Base-by-base conservation (phyloP, 345 rosid genomes). In the Murraya koenigii region DNA sequence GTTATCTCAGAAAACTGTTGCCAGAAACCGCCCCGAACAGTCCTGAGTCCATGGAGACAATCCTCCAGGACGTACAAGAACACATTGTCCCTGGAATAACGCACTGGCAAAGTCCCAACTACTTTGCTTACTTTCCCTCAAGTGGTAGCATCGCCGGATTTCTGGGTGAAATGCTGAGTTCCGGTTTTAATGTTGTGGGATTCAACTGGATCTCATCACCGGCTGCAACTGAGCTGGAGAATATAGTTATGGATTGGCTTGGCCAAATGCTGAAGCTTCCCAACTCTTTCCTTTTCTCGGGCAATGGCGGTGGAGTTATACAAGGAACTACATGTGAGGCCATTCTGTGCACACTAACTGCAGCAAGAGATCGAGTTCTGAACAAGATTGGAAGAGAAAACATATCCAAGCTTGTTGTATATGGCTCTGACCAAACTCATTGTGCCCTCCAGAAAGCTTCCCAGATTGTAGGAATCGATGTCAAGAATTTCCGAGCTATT, bases 171-270 rank as follows among this genome's bases (percentile, higher is more conserved):
- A 79, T 86, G 75, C 82, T 86, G 44, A 38, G 83, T 25, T 20
- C 84, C 0, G 88, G 86, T 13, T 84, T 88, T 49, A 77, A 75
- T n/a, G 87, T 85, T 2, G 84, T 82, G 0, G 89, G 87, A 11
- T 86, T 88, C 75, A 83, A 80, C 17, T 89, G 88, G 92, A 28
- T 82, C 39, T 68, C 90, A 0, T 89, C 92, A 7, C 89, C 87
- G 0, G 86, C 85, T 20, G 89, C 90, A 80, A 89, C 90, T 0
- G 90, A 89, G 62, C 87, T 87, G 3, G 90, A 89, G 75, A 71
- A 25, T 68, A 61, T 80, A 8, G 84, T 89, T 20, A 80, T 80
- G 80, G 89, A 89, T 35, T 89, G 87, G 88, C 79, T 88, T 8
- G 86, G 82, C 7, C 23, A 79, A 13, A 80, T 86, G 84, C 84